Evolutionary conservation across 805 yeast genomes (phyloP), one percentile per base, ranked within the genome.

Genomic region (Kazachstania bromeliacearum): DNA sequence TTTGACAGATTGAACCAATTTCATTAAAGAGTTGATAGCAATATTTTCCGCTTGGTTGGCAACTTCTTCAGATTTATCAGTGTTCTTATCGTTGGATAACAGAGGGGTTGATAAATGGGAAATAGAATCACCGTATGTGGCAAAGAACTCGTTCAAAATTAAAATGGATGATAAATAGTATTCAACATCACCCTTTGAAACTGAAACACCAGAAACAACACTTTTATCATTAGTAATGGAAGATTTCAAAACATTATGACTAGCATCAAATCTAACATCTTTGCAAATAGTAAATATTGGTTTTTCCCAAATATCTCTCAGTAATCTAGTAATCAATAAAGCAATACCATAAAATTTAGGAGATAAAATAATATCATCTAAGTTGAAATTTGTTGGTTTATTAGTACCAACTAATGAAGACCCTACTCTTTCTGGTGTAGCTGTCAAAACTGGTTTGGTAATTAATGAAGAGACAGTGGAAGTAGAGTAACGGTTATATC

Each of bases 261-360:
- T 19, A 7, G 37, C 18, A 16, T 43, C 42, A 28, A 39, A 28
- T 33, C 39, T 48, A 7, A 35, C 40, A 7, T 46, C 29, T 35
- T 38, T 16, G 62, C 55, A 53, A 20, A 64, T 33, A 18, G 53
- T 59, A 47, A 89, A 83, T 2, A 88, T 81, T 36, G 75, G 78
- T 24, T 66, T 66, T 37, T 68, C 69, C 99, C 99, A 92, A 32
- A 77, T 67, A 14, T 77, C 79, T 44, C 94, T 71, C 43, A 89
- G 75, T 13, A 88, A 59, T 46, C 97, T 72, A 1, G 95, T 71
- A 22, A 87, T 66, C 40, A 87, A 71, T 18, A 85, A 68, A 10
- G 89, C 79, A 13, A 85, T 73, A 32, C 96, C 97, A 55, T 85
- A 88, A 50, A 88, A 87, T 46, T 96, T 68, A 47, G 95, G 94